Conservation (phyloP, 208 protist species). For the Porcisia deanei region DNA sequence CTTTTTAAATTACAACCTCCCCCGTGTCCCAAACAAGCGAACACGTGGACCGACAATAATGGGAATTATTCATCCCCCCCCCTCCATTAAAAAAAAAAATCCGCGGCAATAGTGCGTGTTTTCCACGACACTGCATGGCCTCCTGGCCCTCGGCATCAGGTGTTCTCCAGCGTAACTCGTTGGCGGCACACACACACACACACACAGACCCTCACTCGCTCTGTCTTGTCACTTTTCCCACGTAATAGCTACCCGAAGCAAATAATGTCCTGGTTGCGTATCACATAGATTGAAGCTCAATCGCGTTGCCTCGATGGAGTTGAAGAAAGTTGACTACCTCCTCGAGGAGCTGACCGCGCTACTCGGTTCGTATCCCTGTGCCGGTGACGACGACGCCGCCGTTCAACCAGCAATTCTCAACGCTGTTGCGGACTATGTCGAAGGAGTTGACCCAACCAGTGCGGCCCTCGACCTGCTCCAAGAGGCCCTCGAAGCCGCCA, state of each 20-base stretch:
- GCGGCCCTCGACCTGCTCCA: conserved; percentile 17
- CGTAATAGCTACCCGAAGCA: background rate
- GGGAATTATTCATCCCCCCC: background rate
- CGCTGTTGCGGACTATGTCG: conserved; percentile 29
- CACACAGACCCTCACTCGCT: background rate
- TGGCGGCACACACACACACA: background rate
- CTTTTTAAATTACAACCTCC: background rate
- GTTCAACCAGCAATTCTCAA: conserved; percentile 21
- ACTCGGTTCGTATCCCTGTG: background rate
- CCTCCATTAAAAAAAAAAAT: background rate
- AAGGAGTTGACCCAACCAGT: conserved; percentile 25
- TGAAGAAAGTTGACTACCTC: conserved; percentile 10
- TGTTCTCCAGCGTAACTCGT: background rate
- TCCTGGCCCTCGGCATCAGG: background rate
- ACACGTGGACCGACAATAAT: too few relatives aligned
- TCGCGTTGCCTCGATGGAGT: conserved; percentile 9
- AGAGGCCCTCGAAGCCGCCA: conserved; percentile 9
- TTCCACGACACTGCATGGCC: background rate
- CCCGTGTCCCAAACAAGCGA: background rate
- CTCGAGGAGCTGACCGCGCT: conserved; percentile 13
- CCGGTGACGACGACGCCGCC: background rate
- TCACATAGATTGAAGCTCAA: background rate
- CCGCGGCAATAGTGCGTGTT: background rate
- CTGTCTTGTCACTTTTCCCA: background rate
- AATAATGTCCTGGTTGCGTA: background rate